Evolutionary conservation across 139 green algal genomes (phyloP), one percentile per base, ranked within the genome.

Genomic region (Astrephomene gubernaculifera): DNA sequence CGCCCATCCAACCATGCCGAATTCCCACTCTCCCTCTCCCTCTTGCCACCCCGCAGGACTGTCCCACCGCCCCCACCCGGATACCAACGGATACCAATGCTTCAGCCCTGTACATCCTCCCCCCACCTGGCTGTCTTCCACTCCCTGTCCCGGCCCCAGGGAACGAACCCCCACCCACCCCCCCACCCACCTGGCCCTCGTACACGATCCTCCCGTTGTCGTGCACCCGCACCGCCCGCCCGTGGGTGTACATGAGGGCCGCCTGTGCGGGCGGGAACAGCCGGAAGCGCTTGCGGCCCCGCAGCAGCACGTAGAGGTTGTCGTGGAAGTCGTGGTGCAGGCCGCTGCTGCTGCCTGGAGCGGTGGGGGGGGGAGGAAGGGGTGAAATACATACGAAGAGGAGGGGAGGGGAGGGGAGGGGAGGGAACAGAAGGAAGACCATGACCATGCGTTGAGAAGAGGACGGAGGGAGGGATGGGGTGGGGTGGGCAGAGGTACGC

Each of bases 301-400:
- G 85, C 79, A 98, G 88, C 89, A 98, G 87, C 52, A 97, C 74
- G 65, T 98, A 98, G 71, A 98, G 87, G 83, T 98, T 98, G 90
- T 98, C 96, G 85, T 98, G 96, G 60, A 93, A 98, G 89, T 98
- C 96, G 41, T 97, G 94, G 88, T 98, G 96, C 63, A 98, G 90
- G 4, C 96, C 96, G 41, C 68, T 93, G 49, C 90, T 95, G 7
- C 92, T 82, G 14, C 95, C 95, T 94, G 85, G 83, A 70, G 44
- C n/a, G n/a, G n/a, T n/a, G 17, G 19, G 33, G 31, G 43, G 57
- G 52, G 78, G 44, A 63, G 49, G 31, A 5, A 17, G 17, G 53
- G 53, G 67, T 38, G 22, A 60, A 14, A 24, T 33, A 38, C 17
- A 38, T 24, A 64, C 60, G 64, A 36, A 19, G 71, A 79, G 10